Percentiles rank a stretch among this genome's conserved stretches.
Evolutionary conservation across 208 protist species (phyloP).

Genomic region (Trypanosoma avium): DNA sequence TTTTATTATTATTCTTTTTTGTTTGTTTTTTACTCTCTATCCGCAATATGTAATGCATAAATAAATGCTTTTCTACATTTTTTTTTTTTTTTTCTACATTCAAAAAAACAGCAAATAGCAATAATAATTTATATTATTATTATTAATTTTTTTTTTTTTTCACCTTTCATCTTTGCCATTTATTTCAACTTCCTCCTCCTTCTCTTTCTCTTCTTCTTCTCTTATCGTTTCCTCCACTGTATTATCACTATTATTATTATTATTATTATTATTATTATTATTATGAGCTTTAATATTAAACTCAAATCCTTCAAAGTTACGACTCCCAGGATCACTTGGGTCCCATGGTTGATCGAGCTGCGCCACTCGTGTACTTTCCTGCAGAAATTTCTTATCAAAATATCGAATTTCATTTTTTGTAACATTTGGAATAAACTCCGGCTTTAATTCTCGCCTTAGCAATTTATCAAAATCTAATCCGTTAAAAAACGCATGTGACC

Average conservation of each 20-base stretch:
- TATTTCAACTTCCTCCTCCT: not conserved
- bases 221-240: not conserved
- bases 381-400: constrained; percentile 28
- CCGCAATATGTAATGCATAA: too few relatives aligned
- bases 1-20: too few relatives aligned
- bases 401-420: constrained; percentile 20
- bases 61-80: too few relatives aligned
- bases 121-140: too few relatives aligned
- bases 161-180: too few relatives aligned
- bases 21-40: too few relatives aligned
- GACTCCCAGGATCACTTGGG: constrained; percentile 23
- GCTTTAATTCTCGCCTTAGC: constrained; percentile 30
- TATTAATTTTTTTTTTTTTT: too few relatives aligned
- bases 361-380: constrained; percentile 19
- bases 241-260: not conserved
- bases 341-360: constrained; percentile 23
- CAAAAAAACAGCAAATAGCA: too few relatives aligned
- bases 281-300: not conserved
- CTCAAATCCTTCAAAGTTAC: constrained; percentile 23
- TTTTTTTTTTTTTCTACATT: too few relatives aligned
- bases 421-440: constrained; percentile 26
- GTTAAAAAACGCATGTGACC: constrained; percentile 64
- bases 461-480: constrained; percentile 66
- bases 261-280: too few relatives aligned
- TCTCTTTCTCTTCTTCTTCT: not conserved